Evolutionary conservation across 169 alveolate species (phyloP).

Genomic region (Eimeria sp.): DNA sequence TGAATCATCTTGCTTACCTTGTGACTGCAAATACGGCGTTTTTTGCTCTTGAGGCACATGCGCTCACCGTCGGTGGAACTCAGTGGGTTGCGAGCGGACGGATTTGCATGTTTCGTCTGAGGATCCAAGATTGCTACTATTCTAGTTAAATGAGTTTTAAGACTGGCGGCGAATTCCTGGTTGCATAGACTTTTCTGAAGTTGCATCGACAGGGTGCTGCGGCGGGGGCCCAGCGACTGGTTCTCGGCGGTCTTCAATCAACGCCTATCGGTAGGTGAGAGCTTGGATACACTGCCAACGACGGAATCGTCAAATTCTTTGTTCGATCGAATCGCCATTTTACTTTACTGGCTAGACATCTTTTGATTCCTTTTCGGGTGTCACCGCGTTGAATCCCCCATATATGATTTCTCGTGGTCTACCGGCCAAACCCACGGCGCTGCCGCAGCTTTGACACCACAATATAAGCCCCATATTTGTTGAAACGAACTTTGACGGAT

Average conservation of each 20-base stretch:
- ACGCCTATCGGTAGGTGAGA: background rate
- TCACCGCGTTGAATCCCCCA: background rate
- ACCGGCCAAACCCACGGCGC: background rate
- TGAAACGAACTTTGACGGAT: background rate
- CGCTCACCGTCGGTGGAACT: background rate
- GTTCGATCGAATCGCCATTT: background rate
- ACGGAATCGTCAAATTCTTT: background rate
- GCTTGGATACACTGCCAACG: background rate
- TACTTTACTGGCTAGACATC: background rate
- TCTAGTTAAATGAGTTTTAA: background rate
- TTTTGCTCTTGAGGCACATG: background rate
- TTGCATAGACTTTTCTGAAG: background rate
- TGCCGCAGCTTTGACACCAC: background rate
- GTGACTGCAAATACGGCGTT: background rate
- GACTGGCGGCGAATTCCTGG: background rate
- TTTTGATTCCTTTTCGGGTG: background rate
- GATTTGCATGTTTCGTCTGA: background rate
- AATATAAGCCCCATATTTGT: background rate
- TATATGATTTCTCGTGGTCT: background rate
- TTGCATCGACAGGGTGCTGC: background rate
- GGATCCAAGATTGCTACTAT: background rate
- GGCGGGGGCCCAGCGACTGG: background rate
- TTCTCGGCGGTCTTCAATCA: constrained; percentile 11
- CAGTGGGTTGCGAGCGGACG: background rate
- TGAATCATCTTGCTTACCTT: background rate